Percentiles rank a stretch among this genome's conserved stretches.
Evolutionary conservation across 2,329 filamentous ascomycete species (phyloP).

Genomic region (Pestalotiopsis sp.): DNA sequence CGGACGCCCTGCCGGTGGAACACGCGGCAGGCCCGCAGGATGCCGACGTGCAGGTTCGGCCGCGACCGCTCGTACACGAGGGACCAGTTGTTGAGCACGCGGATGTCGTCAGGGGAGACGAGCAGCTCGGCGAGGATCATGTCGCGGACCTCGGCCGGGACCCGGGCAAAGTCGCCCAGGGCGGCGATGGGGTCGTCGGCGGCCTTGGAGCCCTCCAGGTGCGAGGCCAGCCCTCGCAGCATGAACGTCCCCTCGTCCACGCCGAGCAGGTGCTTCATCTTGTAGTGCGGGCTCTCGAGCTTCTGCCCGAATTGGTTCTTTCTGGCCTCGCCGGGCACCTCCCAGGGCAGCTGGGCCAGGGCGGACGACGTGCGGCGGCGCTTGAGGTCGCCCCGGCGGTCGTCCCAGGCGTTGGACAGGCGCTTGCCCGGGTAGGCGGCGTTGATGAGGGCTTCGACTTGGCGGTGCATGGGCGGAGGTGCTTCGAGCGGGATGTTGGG

Average conservation of each 20-base stretch:
- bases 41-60: conserved; percentile 33
- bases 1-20: conserved; percentile 39
- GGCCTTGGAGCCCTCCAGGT: neutral
- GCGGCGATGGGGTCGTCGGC: conserved; percentile 8
- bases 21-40: conserved; percentile 39
- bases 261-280: neutral
- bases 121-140: conserved; percentile 35
- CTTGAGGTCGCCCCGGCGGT: conserved; percentile 10
- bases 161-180: conserved; percentile 15
- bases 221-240: neutral
- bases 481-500: neutral
- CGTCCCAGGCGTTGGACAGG: conserved; percentile 11
- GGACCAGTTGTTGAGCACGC: conserved; percentile 35
- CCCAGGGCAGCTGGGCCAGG: conserved; percentile 4
- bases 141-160: conserved; percentile 35
- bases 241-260: neutral
- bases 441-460: conserved; percentile 8
- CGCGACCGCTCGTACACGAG: conserved; percentile 27
- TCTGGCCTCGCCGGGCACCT: neutral
- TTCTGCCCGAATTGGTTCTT: neutral
- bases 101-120: conserved; percentile 30
- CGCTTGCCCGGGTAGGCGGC: conserved; percentile 9
- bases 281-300: neutral
- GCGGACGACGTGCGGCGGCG: neutral
- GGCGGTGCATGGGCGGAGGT: conserved; percentile 1